These are phyloP conservation scores for Funneliformis caledonium DNA, from an alignment of 371 early-diverging fungal genomes.

Conservation along the genomic window DNA sequence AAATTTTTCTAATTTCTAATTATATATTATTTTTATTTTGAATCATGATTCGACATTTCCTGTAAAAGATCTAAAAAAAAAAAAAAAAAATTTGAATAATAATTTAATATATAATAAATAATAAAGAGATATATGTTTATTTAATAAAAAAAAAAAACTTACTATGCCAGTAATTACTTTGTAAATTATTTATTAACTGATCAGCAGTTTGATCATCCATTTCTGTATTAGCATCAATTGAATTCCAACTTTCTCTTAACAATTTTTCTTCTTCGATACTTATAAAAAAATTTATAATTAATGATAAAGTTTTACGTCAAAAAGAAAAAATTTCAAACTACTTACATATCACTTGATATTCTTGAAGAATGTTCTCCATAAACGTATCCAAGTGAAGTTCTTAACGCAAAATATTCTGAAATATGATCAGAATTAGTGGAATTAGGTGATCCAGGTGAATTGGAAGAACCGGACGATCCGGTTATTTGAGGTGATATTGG, in stretches of 20 bases:
- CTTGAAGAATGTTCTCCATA: constrained; percentile 11
- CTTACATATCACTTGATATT: constrained; percentile 9
- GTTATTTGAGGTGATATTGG: neutral
- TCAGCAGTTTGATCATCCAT: constrained; percentile 38
- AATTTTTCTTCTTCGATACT: neutral
- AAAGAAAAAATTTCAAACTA: neutral
- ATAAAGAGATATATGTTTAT: neutral
- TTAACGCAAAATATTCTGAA: neutral
- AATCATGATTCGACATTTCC: constrained; percentile 5
- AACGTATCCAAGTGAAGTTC: neutral
- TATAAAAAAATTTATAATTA: neutral
- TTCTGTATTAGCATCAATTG: constrained; percentile 34
- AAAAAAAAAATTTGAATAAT: neutral
- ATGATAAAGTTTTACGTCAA: neutral
- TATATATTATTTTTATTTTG: neutral
- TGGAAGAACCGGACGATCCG: neutral
- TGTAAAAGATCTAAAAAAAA: neutral
- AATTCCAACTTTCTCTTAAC: neutral
- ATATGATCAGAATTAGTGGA: neutral
- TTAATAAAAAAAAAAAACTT: neutral
- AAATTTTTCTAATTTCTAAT: neutral
- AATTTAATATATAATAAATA: neutral
- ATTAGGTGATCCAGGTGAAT: neutral
- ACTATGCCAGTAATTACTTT: constrained; percentile 39
- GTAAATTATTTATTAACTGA: constrained; percentile 14